Percentiles rank a stretch among this genome's conserved stretches.
Conservation (phyloP, 805 yeast genomes). For the Isabelozyma gotoi region DNA sequence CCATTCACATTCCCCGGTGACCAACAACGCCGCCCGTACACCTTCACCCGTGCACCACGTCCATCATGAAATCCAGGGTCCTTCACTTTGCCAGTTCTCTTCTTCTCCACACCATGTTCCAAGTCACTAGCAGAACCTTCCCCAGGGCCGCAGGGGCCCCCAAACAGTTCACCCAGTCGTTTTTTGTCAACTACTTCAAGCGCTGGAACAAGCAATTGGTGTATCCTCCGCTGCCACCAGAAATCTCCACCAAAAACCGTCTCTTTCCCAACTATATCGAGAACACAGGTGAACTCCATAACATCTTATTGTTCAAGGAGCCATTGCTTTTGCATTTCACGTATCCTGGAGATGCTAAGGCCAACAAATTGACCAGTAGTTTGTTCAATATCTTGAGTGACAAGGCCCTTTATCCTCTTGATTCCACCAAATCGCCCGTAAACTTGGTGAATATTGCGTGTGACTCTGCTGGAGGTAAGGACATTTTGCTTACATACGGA, state of each 20-base stretch:
- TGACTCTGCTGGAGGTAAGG: conserved; percentile 64
- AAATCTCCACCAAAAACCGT: conserved; percentile 39
- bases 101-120: too few species aligned
- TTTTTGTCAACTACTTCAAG: not conserved
- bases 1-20: too few species aligned
- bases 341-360: conserved; percentile 58
- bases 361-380: conserved; percentile 62
- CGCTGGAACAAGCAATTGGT: conserved; percentile 13
- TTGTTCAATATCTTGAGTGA: conserved; percentile 38
- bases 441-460: conserved; percentile 71
- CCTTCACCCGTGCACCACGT: too few species aligned
- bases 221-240: conserved; percentile 40
- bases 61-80: too few species aligned
- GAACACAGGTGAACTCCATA: conserved; percentile 58
- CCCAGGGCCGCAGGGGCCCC: not conserved
- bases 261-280: conserved; percentile 45
- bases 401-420: conserved; percentile 34
- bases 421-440: conserved; percentile 38
- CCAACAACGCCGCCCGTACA: too few species aligned
- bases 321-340: conserved; percentile 77
- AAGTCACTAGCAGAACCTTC: too few species aligned
- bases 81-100: too few species aligned
- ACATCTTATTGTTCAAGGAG: conserved; percentile 48
- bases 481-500: conserved; percentile 54
- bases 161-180: not conserved